A percentile compares a stretch with the other conserved stretches of the same genome.
phyloP scores from a whole-genome alignment of 108 stramenopile genomes.

The Pseudonitzschia multistriata region DNA sequence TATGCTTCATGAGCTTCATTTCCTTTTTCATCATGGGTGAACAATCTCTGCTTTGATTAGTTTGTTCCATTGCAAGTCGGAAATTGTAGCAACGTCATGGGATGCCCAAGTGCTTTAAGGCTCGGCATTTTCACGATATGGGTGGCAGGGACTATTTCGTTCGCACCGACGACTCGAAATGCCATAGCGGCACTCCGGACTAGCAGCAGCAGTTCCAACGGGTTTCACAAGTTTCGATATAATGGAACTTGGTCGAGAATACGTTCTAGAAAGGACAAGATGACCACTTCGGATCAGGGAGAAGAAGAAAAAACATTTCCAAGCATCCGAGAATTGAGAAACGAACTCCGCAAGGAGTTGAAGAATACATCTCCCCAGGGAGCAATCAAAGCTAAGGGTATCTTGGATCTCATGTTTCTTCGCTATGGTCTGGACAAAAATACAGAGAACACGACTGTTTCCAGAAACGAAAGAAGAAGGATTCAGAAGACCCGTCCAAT shows the following conservation, averaged over 20 bases:
- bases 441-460: not conserved
- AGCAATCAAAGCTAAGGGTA: not conserved
- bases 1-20: too few species aligned
- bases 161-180: not conserved
- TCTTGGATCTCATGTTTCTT: not conserved
- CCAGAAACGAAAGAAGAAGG: not conserved
- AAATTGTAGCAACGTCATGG: not conserved
- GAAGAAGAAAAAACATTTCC: not conserved
- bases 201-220: not conserved
- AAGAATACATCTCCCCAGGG: not conserved
- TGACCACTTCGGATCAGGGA: not conserved
- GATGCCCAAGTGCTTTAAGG: not conserved
- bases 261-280: not conserved
- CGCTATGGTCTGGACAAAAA: not conserved
- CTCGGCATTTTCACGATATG: not conserved
- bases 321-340: not conserved
- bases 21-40: too few species aligned
- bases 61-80: too few species aligned
- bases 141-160: not conserved
- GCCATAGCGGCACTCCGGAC: not conserved
- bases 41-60: too few species aligned
- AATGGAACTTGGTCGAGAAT: not conserved
- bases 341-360: not conserved
- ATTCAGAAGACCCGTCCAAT: not conserved
- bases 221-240: not conserved